Evolutionary conservation across 371 early-diverging fungal species (phyloP), one percentile per base, ranked within the genome.

Genomic region (Haplosporangium sp.): DNA sequence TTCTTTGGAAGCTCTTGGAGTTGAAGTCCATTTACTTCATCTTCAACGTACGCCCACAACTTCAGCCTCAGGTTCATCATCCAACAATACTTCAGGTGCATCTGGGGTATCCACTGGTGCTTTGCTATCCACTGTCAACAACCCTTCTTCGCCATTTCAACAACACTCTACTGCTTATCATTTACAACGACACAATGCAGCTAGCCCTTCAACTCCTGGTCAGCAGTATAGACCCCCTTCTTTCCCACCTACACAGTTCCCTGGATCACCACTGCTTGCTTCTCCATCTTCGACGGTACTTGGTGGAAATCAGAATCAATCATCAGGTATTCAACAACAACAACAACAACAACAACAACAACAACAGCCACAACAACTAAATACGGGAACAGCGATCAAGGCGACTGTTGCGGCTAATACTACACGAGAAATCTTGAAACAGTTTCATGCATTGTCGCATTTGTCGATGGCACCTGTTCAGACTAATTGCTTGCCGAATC

Each of bases 401-500:
- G 50, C 61, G 1, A 61, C 79, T 2, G 65, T 72, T 19, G 81
- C 81, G 13, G 68, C 71, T 10, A 81, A 69, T 47, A 64, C 72
- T 17, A 74, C 89, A 38, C 84, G 90, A 7, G 88, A 88, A 61
- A 88, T 88, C 60, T 81, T 90, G 74, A 88, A 88, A 65, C 88
- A 84, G 63, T 89, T 86, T 56, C 87, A 90, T 66, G 87, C 89
- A 35, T 67, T 90, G 19, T 89, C 90, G 8, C 86, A 82, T 69
- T 77, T 90, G 35, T 86, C 86, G 44, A 64, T 85, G 34, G 83
- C 86, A 55, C 87, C 90, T 5, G 88, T 87, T 8, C 82, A 82
- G 39, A 83, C 83, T 13, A 88, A 87, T 53, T 85, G 87, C 61
- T 66, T 90, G 59, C 90, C 90, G n/a, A 67, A 86, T 40, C 90